Conservation (phyloP, 2,329 filamentous ascomycete species). For the Hypoxylon sp. region DNA sequence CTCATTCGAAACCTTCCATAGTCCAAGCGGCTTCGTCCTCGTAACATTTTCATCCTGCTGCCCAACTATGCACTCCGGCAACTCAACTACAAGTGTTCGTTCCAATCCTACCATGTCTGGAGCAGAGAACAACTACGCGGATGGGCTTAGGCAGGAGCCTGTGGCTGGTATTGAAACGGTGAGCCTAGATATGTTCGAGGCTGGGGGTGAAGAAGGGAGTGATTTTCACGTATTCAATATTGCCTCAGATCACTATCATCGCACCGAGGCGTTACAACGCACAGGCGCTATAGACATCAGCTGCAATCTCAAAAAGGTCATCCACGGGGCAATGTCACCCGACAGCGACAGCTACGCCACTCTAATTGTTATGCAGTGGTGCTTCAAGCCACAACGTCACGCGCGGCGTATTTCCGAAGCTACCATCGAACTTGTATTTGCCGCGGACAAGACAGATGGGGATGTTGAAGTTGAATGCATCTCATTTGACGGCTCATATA, state of each 20-base stretch:
- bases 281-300: conserved; percentile 20
- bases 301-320: conserved; percentile 2
- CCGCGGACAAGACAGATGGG: background rate
- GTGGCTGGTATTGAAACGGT: background rate
- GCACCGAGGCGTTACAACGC: conserved; percentile 11
- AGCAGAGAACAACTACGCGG: background rate
- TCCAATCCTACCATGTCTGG: background rate
- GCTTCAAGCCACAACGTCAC: conserved; percentile 6
- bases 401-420: conserved; percentile 16
- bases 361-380: conserved; percentile 17
- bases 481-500: conserved; percentile 17
- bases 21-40: too few relatives aligned
- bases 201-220: conserved; percentile 15
- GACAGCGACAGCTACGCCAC: conserved; percentile 16
- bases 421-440: conserved; percentile 16
- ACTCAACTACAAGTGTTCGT: background rate
- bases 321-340: conserved; percentile 9
- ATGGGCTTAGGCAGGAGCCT: background rate
- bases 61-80: too few relatives aligned
- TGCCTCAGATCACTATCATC: conserved; percentile 16
- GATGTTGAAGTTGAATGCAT: conserved; percentile 10
- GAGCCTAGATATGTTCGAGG: conserved; percentile 5
- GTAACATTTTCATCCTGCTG: too few relatives aligned
- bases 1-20: too few relatives aligned
- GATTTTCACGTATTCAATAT: conserved; percentile 21